These are phyloP conservation scores for Boletus vinaceobasis DNA, from an alignment of 768 basidiomycete genomes.

Conservation along the genomic window DNA sequence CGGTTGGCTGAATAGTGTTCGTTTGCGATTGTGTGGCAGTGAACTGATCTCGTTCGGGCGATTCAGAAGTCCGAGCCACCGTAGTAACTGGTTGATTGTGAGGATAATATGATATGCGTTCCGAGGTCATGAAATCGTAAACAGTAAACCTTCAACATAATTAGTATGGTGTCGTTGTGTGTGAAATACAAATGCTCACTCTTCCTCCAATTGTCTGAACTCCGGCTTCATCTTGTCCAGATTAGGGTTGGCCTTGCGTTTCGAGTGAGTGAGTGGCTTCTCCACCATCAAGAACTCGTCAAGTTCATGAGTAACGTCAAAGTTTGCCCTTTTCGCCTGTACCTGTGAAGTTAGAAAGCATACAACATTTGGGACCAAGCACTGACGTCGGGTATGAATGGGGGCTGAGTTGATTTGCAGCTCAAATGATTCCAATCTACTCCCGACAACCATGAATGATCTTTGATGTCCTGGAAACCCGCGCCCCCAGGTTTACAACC, in stretches of 20 bases:
- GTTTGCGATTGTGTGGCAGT: conserved; percentile 34
- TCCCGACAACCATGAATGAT: conserved; percentile 79
- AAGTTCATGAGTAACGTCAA: conserved; percentile 94
- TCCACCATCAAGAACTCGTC: conserved; percentile 97
- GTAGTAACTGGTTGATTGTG: conserved; percentile 63
- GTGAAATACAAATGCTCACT: conserved; percentile 45
- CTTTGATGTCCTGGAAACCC: conserved; percentile 74
- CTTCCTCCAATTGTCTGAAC: conserved; percentile 88
- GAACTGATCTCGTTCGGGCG: conserved; percentile 27
- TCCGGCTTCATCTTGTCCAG: conserved; percentile 88
- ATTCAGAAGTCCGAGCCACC: conserved; percentile 27
- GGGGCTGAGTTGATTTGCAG: conserved; percentile 67
- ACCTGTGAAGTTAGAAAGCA: not conserved
- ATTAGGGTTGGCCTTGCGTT: conserved; percentile 85
- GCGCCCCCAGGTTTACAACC: conserved; percentile 71
- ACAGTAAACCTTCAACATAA: conserved; percentile 68
- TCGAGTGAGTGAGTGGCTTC: conserved; percentile 93
- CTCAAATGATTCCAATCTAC: conserved; percentile 81
- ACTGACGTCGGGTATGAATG: conserved; percentile 92
- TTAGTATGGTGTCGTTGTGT: conserved; percentile 3
- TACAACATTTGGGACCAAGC: not conserved
- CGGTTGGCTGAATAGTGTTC: conserved; percentile 41
- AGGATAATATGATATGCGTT: conserved; percentile 83
- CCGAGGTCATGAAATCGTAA: conserved; percentile 76
- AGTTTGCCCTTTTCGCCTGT: conserved; percentile 95